Evolutionary conservation across 2,329 filamentous ascomycete genomes (phyloP).

Genomic region (Arthrobotrys entomopaga): DNA sequence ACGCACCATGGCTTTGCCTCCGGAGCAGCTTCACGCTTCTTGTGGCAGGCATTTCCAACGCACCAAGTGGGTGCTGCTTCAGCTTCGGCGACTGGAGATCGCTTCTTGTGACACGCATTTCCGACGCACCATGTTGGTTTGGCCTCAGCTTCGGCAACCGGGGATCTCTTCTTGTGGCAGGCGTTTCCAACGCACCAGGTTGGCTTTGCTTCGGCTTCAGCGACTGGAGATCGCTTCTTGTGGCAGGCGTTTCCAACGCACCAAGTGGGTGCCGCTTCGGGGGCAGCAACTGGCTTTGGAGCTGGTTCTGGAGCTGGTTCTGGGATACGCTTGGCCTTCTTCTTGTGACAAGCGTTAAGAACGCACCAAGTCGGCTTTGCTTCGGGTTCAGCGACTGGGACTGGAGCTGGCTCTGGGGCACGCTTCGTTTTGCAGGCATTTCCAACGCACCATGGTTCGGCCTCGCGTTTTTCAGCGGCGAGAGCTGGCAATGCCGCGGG

Average conservation of each 20-base stretch:
- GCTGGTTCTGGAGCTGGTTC: neutral
- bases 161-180: slow-evolving; percentile 27
- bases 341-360: neutral
- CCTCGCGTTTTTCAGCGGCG: slow-evolving; percentile 5
- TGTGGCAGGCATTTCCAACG: slow-evolving; percentile 31
- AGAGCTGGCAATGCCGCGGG: slow-evolving; percentile 14
- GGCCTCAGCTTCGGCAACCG: slow-evolving; percentile 13
- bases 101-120: slow-evolving; percentile 22
- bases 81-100: neutral
- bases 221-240: neutral
- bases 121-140: slow-evolving; percentile 16
- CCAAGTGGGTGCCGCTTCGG: neutral
- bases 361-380: slow-evolving; percentile 4
- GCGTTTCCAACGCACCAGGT: slow-evolving; percentile 17
- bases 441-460: slow-evolving; percentile 11
- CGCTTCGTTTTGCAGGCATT: slow-evolving; percentile 25
- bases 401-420: slow-evolving; percentile 6
- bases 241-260: neutral
- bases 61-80: slow-evolving; percentile 15
- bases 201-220: neutral
- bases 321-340: neutral
- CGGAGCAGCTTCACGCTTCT: slow-evolving; percentile 31
- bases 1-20: slow-evolving; percentile 10
- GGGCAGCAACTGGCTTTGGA: slow-evolving; percentile 1
- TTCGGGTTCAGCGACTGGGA: slow-evolving; percentile 6